phyloP scores from a whole-genome alignment of 2,329 filamentous ascomycete genomes.

The Capronia americana region DNA sequence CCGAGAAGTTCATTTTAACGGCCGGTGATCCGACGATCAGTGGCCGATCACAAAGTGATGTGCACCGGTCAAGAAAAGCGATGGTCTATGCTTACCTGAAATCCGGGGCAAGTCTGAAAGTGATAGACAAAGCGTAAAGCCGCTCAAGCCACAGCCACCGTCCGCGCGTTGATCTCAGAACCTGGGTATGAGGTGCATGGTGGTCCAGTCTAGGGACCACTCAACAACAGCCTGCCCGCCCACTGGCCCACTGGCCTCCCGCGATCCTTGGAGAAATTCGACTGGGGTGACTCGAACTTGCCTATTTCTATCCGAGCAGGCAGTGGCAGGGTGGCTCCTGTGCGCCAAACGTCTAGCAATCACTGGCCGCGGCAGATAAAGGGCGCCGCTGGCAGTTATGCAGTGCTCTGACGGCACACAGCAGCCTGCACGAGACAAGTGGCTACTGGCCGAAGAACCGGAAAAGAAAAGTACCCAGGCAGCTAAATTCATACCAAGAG shows the following conservation, averaged over 20 bases:
- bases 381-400: not conserved
- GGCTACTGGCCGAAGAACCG: not conserved
- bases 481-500: slow-evolving; percentile 9
- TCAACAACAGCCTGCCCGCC: slow-evolving; percentile 3
- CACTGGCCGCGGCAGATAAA: not conserved
- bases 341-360: slow-evolving; percentile 3
- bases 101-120: slow-evolving; percentile 8
- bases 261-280: not conserved
- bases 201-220: slow-evolving; percentile 1
- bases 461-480: not conserved
- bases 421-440: not conserved
- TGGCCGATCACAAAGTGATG: slow-evolving; percentile 10
- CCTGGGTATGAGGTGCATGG: slow-evolving; percentile 31
- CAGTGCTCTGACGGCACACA: not conserved
- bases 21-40: not conserved
- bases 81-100: slow-evolving; percentile 17
- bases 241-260: not conserved
- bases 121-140: slow-evolving; percentile 3
- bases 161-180: slow-evolving; percentile 31
- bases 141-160: not conserved
- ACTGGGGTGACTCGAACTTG: not conserved
- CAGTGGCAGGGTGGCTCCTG: not conserved
- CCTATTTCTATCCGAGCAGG: not conserved
- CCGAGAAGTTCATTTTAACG: slow-evolving; percentile 3
- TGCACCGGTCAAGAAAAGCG: not conserved